These are phyloP conservation scores for Yarrowia sp. DNA, from an alignment of 805 yeast genomes.

Conservation along the genomic window DNA sequence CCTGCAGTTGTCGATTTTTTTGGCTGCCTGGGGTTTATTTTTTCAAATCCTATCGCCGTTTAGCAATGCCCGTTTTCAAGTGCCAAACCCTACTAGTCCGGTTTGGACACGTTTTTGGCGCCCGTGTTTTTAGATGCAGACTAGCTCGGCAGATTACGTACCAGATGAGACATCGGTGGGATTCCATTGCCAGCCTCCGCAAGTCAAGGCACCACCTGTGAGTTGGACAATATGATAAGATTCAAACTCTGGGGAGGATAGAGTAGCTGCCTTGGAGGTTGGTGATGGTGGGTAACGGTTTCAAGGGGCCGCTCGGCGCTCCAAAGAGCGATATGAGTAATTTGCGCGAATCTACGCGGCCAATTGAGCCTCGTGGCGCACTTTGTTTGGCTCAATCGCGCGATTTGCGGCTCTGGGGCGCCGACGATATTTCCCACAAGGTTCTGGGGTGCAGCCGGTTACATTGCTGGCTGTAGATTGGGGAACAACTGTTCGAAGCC, in stretches of 20 bases:
- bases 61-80: no score
- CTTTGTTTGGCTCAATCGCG: background rate
- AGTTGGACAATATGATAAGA: background rate
- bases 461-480: background rate
- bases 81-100: no score
- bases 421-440: no score
- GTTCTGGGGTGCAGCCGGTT: background rate
- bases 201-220: slow-evolving; percentile 12
- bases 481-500: no score
- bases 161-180: background rate
- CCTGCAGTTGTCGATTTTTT: slow-evolving; percentile 38
- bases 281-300: background rate
- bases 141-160: background rate
- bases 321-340: no score
- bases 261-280: slow-evolving; percentile 14
- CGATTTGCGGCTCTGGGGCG: background rate
- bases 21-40: background rate
- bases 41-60: no score
- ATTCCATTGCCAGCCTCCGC: background rate
- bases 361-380: background rate
- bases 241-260: background rate
- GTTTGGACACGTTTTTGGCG: background rate
- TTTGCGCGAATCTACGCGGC: background rate
- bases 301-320: background rate
- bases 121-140: background rate